Conservation (phyloP, 306 rosid species). For the Cajanus cajan region DNA sequence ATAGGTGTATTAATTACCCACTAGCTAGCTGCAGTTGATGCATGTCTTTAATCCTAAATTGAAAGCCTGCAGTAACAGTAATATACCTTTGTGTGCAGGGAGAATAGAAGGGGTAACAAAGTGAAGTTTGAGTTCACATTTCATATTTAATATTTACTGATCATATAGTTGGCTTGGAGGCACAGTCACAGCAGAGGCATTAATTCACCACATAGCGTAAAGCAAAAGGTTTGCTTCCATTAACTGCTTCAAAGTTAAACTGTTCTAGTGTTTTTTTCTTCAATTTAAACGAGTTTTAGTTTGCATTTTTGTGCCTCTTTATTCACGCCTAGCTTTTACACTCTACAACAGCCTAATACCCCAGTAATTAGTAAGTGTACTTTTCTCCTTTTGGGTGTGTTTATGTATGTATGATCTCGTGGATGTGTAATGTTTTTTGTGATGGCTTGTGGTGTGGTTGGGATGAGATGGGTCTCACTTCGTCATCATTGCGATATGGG, state of each 20-base stretch:
- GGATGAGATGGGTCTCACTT: not conserved
- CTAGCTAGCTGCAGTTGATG: not conserved
- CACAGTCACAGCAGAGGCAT: not conserved
- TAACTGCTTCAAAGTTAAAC: not conserved
- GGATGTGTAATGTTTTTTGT: not conserved
- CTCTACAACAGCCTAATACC: not conserved
- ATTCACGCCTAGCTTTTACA: not conserved
- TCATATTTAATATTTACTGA: not conserved
- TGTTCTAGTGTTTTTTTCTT: not conserved
- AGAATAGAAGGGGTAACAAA: not conserved
- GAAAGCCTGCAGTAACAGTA: not conserved
- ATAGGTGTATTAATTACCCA: not conserved
- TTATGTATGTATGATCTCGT: not conserved
- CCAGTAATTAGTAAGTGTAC: not conserved
- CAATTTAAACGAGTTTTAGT: not conserved
- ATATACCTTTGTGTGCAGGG: slow-evolving; percentile 24
- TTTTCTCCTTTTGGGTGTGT: not conserved
- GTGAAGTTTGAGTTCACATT: not conserved
- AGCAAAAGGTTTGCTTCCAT: slow-evolving; percentile 22
- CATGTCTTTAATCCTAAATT: not conserved
- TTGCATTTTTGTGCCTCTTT: not conserved
- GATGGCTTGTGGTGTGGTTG: not conserved
- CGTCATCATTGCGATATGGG: slow-evolving; percentile 26
- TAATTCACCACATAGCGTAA: slow-evolving; percentile 30
- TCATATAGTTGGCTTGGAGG: not conserved